Conservation (phyloP, 2,329 filamentous ascomycete genomes). For the Sclerotinia spermophila region DNA sequence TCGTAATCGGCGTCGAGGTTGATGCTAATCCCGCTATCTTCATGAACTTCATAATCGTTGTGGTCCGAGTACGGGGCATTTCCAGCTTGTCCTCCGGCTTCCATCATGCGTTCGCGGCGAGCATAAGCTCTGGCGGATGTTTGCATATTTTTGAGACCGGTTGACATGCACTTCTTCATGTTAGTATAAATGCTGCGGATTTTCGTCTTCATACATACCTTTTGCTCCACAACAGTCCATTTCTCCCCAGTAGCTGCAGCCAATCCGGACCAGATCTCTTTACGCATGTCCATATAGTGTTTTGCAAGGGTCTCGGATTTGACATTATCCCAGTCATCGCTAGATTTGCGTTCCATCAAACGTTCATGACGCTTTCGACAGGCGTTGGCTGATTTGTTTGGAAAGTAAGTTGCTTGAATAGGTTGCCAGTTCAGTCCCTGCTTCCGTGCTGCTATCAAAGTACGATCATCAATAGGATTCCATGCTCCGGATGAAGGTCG, state of each 20-base stretch:
- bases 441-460: conserved; percentile 66
- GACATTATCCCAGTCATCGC: conserved; percentile 68
- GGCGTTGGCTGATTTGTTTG: conserved; percentile 64
- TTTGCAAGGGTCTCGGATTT: conserved; percentile 71
- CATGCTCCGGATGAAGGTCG: conserved; percentile 64
- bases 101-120: conserved; percentile 56
- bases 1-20: conserved; percentile 46
- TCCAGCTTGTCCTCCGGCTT: conserved; percentile 10
- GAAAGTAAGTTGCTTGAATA: conserved; percentile 74
- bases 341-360: conserved; percentile 63
- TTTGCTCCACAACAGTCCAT: conserved; percentile 67
- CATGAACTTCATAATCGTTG: conserved; percentile 12
- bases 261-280: conserved; percentile 76
- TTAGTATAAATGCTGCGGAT: conserved; percentile 12
- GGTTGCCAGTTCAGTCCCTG: conserved; percentile 79
- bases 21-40: conserved; percentile 69
- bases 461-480: conserved; percentile 70
- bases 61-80: conserved; percentile 4
- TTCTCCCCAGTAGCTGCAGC: conserved; percentile 75
- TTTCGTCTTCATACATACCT: conserved; percentile 43
- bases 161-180: conserved; percentile 68
- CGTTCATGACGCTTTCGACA: conserved; percentile 88
- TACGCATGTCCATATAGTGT: conserved; percentile 75
- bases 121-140: conserved; percentile 63
- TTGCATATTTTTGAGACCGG: conserved; percentile 76